These are phyloP conservation scores for Gymnopilus dilepis DNA, from an alignment of 768 basidiomycete species.

Conservation along the genomic window DNA sequence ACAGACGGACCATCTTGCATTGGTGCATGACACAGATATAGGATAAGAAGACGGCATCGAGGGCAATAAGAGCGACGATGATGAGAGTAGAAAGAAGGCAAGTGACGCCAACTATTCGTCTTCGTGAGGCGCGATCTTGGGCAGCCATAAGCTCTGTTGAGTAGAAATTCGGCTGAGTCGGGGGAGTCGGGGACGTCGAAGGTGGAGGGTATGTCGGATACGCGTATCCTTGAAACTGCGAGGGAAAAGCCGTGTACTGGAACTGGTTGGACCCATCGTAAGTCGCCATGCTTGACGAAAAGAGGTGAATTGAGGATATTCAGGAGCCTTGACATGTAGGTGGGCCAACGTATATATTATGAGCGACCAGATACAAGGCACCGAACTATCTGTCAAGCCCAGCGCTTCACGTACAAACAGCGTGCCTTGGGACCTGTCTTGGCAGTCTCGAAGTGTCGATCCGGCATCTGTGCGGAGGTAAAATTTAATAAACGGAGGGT, in stretches of 20 bases:
- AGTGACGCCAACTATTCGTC: neutral
- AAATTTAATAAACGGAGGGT: too few relatives aligned
- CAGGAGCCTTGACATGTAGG: neutral
- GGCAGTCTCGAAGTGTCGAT: neutral
- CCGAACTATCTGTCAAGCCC: neutral
- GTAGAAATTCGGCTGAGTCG: neutral
- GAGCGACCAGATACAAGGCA: neutral
- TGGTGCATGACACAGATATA: constrained; percentile 10
- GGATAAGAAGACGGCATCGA: neutral
- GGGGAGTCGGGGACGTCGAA: neutral
- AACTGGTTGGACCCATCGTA: neutral
- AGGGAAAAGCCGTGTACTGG: neutral
- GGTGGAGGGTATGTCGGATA: neutral
- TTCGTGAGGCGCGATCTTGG: constrained; percentile 1
- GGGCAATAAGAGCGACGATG: neutral
- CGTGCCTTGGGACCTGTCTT: neutral
- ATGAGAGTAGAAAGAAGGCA: neutral
- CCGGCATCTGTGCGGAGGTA: neutral
- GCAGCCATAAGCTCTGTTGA: neutral
- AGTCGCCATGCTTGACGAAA: neutral
- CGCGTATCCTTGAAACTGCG: neutral
- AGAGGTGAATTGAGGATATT: too few relatives aligned
- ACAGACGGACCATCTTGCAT: neutral
- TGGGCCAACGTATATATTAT: neutral
- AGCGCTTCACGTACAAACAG: neutral